These are phyloP conservation scores for Sporothrix brasiliensis DNA, from an alignment of 2,329 filamentous ascomycete genomes.

Conservation along the genomic window DNA sequence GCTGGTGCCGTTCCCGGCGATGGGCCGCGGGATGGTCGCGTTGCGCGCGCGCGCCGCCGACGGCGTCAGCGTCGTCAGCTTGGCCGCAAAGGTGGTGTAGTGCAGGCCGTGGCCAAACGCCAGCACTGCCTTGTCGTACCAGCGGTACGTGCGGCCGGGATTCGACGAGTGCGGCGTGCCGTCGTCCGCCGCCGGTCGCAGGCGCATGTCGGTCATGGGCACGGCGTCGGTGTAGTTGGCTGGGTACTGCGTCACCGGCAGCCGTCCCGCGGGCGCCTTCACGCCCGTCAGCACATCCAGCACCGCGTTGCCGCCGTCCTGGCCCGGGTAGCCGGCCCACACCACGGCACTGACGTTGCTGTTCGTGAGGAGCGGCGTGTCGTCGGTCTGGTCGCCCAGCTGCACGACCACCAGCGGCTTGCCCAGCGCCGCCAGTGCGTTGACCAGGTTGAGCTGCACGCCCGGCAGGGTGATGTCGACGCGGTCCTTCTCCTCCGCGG, in stretches of 20 bases:
- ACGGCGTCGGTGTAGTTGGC: constrained; percentile 54
- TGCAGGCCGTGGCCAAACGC: constrained; percentile 61
- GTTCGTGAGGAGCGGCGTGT: constrained; percentile 52
- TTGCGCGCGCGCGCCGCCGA: not conserved
- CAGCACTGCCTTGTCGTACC: constrained; percentile 57
- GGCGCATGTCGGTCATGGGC: constrained; percentile 59
- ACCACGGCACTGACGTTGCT: constrained; percentile 55
- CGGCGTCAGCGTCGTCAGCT: not conserved
- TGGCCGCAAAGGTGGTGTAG: constrained; percentile 57
- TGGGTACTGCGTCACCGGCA: constrained; percentile 62
- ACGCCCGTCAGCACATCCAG: constrained; percentile 58
- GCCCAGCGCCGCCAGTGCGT: constrained; percentile 46
- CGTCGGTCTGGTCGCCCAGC: constrained; percentile 57
- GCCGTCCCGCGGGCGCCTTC: constrained; percentile 55
- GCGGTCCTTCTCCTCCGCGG: constrained; percentile 57
- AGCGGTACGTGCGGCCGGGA: constrained; percentile 62
- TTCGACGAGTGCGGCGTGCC: not conserved
- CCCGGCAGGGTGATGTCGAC: constrained; percentile 55
- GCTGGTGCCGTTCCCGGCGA: not conserved
- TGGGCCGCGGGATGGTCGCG: not conserved
- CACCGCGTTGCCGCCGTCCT: constrained; percentile 60
- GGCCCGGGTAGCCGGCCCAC: constrained; percentile 63
- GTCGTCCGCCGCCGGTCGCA: constrained; percentile 45
- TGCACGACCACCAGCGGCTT: constrained; percentile 57
- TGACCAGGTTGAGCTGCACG: constrained; percentile 56